phyloP scores from a whole-genome alignment of 176 grass and related monocot species.

The Oryza officinalis region DNA sequence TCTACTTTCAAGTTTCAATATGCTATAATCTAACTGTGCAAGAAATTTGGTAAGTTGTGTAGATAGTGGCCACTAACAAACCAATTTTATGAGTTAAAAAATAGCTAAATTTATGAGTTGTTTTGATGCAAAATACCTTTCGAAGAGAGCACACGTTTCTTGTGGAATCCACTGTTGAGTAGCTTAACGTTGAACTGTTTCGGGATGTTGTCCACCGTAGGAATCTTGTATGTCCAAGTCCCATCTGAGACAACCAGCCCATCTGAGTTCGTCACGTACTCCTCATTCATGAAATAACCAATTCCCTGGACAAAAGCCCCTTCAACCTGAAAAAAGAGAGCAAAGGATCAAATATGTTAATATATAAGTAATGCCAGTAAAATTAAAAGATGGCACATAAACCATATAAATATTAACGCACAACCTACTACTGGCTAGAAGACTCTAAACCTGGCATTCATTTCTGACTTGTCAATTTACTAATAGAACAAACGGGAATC shows the following conservation, averaged over 20 bases:
- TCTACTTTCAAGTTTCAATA: neutral
- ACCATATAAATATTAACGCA: neutral
- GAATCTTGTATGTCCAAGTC: slow-evolving; percentile 98
- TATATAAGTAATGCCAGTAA: neutral
- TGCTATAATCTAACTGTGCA: neutral
- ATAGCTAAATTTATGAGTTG: neutral
- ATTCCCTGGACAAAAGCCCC: slow-evolving; percentile 95
- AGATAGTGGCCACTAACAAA: neutral
- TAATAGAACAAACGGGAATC: neutral
- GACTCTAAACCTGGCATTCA: neutral
- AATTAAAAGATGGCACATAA: neutral
- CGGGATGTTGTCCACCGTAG: slow-evolving; percentile 83
- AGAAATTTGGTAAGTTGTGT: neutral
- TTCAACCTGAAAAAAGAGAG: slow-evolving; percentile 68
- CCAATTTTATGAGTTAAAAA: neutral
- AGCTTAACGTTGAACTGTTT: slow-evolving; percentile 90
- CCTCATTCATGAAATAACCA: slow-evolving; percentile 84
- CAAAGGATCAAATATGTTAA: neutral
- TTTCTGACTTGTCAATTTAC: slow-evolving; percentile 5
- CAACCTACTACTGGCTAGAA: slow-evolving; percentile 12
- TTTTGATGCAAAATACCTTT: slow-evolving; percentile 57
- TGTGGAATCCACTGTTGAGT: slow-evolving; percentile 83
- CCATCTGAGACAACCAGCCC: slow-evolving; percentile 82
- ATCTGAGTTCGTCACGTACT: slow-evolving; percentile 66
- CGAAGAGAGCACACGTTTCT: slow-evolving; percentile 86